phyloP scores from a whole-genome alignment of 768 basidiomycete genomes.

The Russula lepida region DNA sequence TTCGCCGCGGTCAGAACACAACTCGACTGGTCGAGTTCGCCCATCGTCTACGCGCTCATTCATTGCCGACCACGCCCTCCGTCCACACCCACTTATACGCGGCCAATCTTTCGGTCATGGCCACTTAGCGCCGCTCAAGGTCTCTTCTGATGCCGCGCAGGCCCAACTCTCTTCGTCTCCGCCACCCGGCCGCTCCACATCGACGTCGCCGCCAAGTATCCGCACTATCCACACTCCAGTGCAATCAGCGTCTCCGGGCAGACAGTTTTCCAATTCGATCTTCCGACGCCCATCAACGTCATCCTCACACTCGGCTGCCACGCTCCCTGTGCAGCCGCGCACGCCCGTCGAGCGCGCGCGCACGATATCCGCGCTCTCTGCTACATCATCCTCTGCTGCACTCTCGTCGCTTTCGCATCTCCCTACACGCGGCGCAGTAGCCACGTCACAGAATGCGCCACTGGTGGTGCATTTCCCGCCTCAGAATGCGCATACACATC shows the following conservation, averaged over 20 bases:
- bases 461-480: constrained; percentile 58
- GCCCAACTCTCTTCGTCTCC: constrained; percentile 34
- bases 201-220: constrained; percentile 25
- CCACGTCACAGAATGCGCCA: constrained; percentile 31
- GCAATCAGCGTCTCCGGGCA: background rate
- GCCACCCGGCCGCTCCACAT: constrained; percentile 24
- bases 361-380: constrained; percentile 23
- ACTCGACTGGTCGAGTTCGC: constrained; percentile 36
- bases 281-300: constrained; percentile 48
- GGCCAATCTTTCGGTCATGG: constrained; percentile 55
- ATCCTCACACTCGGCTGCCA: constrained; percentile 50
- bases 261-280: constrained; percentile 22
- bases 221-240: constrained; percentile 3
- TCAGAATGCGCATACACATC: constrained; percentile 42
- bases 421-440: constrained; percentile 28
- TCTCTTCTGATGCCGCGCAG: constrained; percentile 43
- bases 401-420: constrained; percentile 33
- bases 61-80: constrained; percentile 35
- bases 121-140: constrained; percentile 51
- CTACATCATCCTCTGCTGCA: constrained; percentile 27
- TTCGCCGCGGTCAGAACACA: constrained; percentile 32
- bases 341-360: constrained; percentile 6
- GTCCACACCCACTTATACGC: constrained; percentile 72
- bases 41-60: constrained; percentile 59
- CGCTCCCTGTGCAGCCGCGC: constrained; percentile 40